Evolutionary conservation across 2,329 filamentous ascomycete species (phyloP).

Genomic region (Fusarium lyarnte): DNA sequence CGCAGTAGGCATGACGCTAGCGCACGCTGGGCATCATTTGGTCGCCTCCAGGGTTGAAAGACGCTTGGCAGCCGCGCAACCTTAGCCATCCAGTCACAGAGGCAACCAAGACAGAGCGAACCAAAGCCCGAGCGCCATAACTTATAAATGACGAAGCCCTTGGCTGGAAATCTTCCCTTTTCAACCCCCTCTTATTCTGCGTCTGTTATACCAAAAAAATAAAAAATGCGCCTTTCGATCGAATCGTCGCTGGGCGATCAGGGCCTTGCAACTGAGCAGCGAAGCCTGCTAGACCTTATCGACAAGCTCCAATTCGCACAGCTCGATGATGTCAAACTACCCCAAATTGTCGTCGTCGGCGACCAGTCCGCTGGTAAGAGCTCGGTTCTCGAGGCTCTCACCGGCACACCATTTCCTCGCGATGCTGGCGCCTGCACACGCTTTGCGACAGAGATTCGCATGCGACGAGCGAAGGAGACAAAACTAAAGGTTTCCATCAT

Average conservation of each 20-base stretch:
- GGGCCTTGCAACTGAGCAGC: conserved; percentile 64
- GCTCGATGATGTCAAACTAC: conserved; percentile 63
- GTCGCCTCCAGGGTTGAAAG: conserved; percentile 20
- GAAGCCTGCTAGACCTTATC: conserved; percentile 65
- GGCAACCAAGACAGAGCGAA: conserved; percentile 37
- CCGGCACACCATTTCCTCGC: conserved; percentile 68
- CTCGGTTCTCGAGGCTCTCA: conserved; percentile 71
- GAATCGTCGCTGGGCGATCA: conserved; percentile 60
- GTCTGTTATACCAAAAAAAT: conserved; percentile 34
- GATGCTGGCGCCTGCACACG: conserved; percentile 70
- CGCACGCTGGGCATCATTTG: conserved; percentile 14
- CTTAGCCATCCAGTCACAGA: conserved; percentile 5
- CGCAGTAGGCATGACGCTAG: conserved; percentile 25
- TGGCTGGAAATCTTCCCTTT: neutral
- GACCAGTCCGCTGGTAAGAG: conserved; percentile 73
- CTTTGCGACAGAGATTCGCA: conserved; percentile 68
- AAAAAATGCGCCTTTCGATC: conserved; percentile 52
- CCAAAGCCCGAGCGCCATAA: conserved; percentile 31
- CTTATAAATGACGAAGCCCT: conserved; percentile 36
- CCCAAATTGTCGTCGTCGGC: conserved; percentile 71
- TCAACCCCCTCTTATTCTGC: conserved; percentile 31
- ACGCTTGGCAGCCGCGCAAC: conserved; percentile 37
- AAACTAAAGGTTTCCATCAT: conserved; percentile 63
- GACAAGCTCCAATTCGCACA: conserved; percentile 64
- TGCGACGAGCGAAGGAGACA: conserved; percentile 58